Conservation (phyloP, 768 basidiomycete species). For the Dioszegia crocea region DNA sequence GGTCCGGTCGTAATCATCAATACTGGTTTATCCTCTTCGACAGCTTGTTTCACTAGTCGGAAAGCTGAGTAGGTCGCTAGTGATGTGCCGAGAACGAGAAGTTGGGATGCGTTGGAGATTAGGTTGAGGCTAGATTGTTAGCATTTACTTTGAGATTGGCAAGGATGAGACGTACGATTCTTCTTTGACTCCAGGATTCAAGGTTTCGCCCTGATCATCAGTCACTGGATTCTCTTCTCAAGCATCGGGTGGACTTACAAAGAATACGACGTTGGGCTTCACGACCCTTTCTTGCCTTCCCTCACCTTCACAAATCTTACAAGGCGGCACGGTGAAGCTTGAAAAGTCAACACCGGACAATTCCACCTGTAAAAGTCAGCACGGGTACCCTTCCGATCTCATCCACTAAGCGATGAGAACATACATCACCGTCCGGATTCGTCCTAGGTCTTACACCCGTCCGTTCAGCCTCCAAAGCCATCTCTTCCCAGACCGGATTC, state of each 20-base stretch:
- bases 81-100: constrained; percentile 82
- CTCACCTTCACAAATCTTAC: constrained; percentile 62
- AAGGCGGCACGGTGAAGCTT: constrained; percentile 74
- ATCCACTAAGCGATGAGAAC: background rate
- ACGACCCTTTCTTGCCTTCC: constrained; percentile 61
- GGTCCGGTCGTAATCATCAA: constrained; percentile 83
- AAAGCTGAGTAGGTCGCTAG: constrained; percentile 91
- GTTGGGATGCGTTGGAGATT: constrained; percentile 53
- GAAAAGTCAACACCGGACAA: constrained; percentile 72
- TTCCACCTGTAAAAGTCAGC: constrained; percentile 59
- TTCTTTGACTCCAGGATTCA: constrained; percentile 61
- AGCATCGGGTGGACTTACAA: constrained; percentile 46
- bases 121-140: background rate
- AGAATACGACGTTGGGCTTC: constrained; percentile 80
- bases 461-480: constrained; percentile 59
- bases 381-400: background rate
- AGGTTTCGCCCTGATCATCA: constrained; percentile 76
- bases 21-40: constrained; percentile 70
- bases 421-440: constrained; percentile 8
- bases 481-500: constrained; percentile 72
- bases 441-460: constrained; percentile 29
- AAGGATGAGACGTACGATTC: constrained; percentile 61
- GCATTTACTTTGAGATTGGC: background rate
- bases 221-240: background rate
- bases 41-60: constrained; percentile 73